Evolutionary conservation across 441 rosid genomes (phyloP), one percentile per base, ranked within the genome.

Genomic region (Gossypium gossypioides): DNA sequence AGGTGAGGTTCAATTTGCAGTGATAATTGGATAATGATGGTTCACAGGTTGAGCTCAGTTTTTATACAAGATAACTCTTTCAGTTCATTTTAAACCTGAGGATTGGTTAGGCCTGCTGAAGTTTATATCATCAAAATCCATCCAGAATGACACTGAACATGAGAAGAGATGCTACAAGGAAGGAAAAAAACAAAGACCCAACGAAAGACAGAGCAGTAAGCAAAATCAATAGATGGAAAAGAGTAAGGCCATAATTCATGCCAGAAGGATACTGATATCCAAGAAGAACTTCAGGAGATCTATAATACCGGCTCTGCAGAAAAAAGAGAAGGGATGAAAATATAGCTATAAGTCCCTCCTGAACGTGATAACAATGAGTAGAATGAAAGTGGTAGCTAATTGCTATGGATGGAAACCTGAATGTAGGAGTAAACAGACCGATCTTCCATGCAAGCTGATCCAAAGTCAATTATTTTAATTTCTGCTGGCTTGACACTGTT

Each of bases 381-480:
- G 68, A 59, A 52, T 54, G 46, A 48, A 4, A n/a, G 75, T 3
- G 25, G 48, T 72, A 70, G 56, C 72, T 37, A 37, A 37, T 37
- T 37, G 44, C 44, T 12, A 66, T 21, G 59, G 44, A 76, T 75
- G 74, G 32, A 69, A 80, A 96, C 99, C 98, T 96, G 99, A 77
- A 96, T 93, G 80, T 96, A 96, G 60, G 99, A 93, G 84, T 96
- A 96, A 57, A 96, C 97, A 76, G 98, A 93, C 74, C 88, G 97
- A 81, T 93, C 96, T 86, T 96, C 99, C 93, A 82, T 90, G 88
- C 99, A 93, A 70, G 98, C 99, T 69, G 99, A 96, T 84, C 99
- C 99, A 76, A 96, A 96, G 87, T 96, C 99, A 71, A 96, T 96
- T 81, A 96, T 88, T 86, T 96, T 96, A 81, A 96, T 83, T 86